phyloP scores from a whole-genome alignment of 257 asterid genomes.

The Craterostigma plantagineum region DNA sequence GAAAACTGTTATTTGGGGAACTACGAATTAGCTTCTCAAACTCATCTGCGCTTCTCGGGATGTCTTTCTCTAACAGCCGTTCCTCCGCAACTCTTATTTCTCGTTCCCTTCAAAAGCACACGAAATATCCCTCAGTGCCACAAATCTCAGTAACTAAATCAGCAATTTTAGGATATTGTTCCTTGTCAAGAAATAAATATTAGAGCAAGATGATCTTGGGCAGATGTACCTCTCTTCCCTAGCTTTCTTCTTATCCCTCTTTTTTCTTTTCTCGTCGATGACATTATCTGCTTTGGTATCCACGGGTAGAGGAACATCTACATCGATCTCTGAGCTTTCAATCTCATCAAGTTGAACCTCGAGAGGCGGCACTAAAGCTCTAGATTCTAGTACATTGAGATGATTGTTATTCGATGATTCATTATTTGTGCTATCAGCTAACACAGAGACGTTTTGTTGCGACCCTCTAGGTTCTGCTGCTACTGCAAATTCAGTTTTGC shows the following conservation, averaged over 20 bases:
- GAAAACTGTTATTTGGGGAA: constrained; percentile 79
- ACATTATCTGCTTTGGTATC: constrained; percentile 15
- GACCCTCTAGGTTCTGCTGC: constrained; percentile 14
- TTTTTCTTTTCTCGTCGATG: constrained; percentile 35
- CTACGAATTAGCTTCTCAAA: constrained; percentile 70
- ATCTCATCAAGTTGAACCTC: constrained; percentile 77
- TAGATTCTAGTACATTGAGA: constrained; percentile 33
- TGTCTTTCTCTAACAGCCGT: constrained; percentile 59
- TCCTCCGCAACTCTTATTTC: constrained; percentile 91
- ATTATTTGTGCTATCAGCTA: constrained; percentile 7
- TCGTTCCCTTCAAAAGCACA: constrained; percentile 31
- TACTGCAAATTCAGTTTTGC: constrained; percentile 14
- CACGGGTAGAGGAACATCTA: constrained; percentile 18
- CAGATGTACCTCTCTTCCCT: constrained; percentile 49
- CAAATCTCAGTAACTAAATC: too few species aligned
- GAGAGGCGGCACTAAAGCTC: constrained; percentile 73
- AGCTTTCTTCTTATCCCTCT: constrained; percentile 40
- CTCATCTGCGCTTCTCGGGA: constrained; percentile 69
- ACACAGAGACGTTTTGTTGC: constrained; percentile 14
- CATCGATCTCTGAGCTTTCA: constrained; percentile 30
- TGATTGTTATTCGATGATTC: constrained; percentile 17
- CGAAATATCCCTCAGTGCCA: too few species aligned
- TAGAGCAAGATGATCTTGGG: too few species aligned
- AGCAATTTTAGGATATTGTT: too few species aligned
- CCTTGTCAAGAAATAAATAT: too few species aligned